A percentile compares a stretch with the other conserved stretches of the same genome.
Evolutionary conservation across 1,284 basidiomycete genomes (phyloP).

Genomic region (Mycosarcoma mackinlayi): DNA sequence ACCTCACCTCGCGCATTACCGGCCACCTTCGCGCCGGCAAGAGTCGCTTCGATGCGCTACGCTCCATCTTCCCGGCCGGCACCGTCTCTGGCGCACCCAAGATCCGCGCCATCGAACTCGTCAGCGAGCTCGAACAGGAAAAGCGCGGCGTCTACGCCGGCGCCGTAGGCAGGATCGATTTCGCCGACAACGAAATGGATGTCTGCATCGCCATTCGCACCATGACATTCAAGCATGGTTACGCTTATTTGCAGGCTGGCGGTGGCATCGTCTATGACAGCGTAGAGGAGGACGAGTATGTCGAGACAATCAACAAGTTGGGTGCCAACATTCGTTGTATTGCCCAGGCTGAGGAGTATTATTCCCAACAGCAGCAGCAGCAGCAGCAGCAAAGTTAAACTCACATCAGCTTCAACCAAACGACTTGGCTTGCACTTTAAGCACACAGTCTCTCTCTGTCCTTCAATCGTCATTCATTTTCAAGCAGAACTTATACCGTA

Average conservation of each 20-base stretch:
- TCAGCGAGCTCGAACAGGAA: conserved; percentile 87
- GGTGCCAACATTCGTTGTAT: conserved; percentile 86
- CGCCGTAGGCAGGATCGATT: conserved; percentile 96
- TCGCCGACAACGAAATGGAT: conserved; percentile 93
- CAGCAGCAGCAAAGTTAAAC: background rate
- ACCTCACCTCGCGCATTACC: conserved; percentile 94
- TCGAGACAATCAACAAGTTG: conserved; percentile 95
- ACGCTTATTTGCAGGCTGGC: conserved; percentile 88
- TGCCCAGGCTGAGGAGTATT: conserved; percentile 78
- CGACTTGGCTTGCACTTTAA: too few relatives aligned
- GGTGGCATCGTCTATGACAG: conserved; percentile 98
- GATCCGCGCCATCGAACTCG: conserved; percentile 95
- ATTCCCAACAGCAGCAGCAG: conserved; percentile 4
- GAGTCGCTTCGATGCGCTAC: conserved; percentile 95
- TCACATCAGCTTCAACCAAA: too few relatives aligned
- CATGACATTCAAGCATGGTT: conserved; percentile 94
- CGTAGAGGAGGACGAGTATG: conserved; percentile 95
- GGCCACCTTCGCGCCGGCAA: conserved; percentile 84
- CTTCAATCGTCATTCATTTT: too few relatives aligned
- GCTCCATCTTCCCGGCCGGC: conserved; percentile 98
- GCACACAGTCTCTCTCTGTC: too few relatives aligned
- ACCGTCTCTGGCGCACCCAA: conserved; percentile 99
- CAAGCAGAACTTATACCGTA: too few relatives aligned
- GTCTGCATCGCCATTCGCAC: conserved; percentile 99
- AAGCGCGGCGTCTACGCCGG: conserved; percentile 95